A percentile compares a stretch with the other conserved stretches of the same genome.
phyloP scores from a whole-genome alignment of 352 stramenopile species.

The Globisporangium acanthophoron region DNA sequence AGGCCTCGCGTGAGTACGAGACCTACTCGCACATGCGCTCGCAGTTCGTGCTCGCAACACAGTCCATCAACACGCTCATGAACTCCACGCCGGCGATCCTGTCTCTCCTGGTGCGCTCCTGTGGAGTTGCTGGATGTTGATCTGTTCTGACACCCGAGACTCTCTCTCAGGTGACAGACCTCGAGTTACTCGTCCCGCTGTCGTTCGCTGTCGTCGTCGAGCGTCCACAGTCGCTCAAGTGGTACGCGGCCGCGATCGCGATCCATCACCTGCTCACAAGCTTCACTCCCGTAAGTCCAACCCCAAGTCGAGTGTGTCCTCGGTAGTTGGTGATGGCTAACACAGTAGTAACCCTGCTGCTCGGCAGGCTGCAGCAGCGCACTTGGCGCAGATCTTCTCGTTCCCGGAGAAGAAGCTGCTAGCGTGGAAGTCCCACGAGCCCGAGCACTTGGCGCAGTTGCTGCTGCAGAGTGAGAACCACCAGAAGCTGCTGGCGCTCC shows the following conservation, averaged over 20 bases:
- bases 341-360: not conserved
- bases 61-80: constrained; percentile 49
- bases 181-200: constrained; percentile 41
- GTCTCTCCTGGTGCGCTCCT: constrained; percentile 26
- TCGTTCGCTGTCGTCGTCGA: constrained; percentile 53
- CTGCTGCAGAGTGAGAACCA: constrained; percentile 35
- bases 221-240: constrained; percentile 52
- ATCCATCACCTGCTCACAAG: constrained; percentile 42
- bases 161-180: constrained; percentile 23
- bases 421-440: not conserved
- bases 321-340: too few relatives aligned
- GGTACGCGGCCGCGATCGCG: constrained; percentile 43
- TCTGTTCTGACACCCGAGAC: not conserved
- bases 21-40: constrained; percentile 48
- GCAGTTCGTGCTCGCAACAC: constrained; percentile 35
- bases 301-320: not conserved
- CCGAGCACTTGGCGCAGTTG: constrained; percentile 20
- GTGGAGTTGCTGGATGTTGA: not conserved
- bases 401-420: constrained; percentile 3
- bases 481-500: constrained; percentile 24
- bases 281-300: constrained; percentile 15
- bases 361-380: constrained; percentile 6
- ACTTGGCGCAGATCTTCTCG: constrained; percentile 18
- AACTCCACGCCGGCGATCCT: constrained; percentile 35
- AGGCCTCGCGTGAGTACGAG: constrained; percentile 45